Conservation (phyloP, 495 filamentous ascomycete species). For the Elaphomyces granulatus region DNA sequence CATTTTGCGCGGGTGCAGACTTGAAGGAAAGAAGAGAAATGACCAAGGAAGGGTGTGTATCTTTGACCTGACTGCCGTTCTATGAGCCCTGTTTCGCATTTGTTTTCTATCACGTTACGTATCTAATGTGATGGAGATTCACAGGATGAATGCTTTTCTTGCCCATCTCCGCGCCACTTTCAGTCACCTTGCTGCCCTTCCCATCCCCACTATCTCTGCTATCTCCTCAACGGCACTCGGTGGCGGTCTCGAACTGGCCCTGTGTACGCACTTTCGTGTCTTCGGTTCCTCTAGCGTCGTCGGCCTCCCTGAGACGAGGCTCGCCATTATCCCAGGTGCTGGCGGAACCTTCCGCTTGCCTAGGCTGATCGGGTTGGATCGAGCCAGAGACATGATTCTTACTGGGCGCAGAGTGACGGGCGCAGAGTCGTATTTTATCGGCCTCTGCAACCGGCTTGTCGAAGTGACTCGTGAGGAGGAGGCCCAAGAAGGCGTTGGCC, state of each 20-base stretch:
- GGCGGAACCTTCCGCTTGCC: conserved; percentile 84
- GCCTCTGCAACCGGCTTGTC: conserved; percentile 70
- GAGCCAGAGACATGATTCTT: conserved; percentile 71
- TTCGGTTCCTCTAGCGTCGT: conserved; percentile 58
- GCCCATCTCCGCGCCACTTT: conserved; percentile 57
- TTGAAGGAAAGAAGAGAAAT: conserved; percentile 75
- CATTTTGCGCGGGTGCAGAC: conserved; percentile 91
- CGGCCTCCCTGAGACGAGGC: conserved; percentile 75
- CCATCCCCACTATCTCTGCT: conserved; percentile 79
- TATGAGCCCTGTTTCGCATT: neutral
- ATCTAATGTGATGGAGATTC: too few relatives aligned
- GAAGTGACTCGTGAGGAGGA: conserved; percentile 50
- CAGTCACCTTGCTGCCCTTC: conserved; percentile 47
- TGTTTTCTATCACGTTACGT: too few relatives aligned
- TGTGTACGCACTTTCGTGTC: conserved; percentile 75
- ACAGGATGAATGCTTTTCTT: conserved; percentile 64
- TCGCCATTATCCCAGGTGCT: conserved; percentile 89
- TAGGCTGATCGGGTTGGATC: conserved; percentile 51
- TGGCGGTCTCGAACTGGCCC: conserved; percentile 81
- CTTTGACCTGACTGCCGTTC: neutral
- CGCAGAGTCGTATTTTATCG: conserved; percentile 68
- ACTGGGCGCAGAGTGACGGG: conserved; percentile 71
- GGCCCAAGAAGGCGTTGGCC: conserved; percentile 35
- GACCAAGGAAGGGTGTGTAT: conserved; percentile 46
- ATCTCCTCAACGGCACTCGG: conserved; percentile 71